phyloP scores from a whole-genome alignment of 2,329 filamentous ascomycete species.

The Zarea fungicola region DNA sequence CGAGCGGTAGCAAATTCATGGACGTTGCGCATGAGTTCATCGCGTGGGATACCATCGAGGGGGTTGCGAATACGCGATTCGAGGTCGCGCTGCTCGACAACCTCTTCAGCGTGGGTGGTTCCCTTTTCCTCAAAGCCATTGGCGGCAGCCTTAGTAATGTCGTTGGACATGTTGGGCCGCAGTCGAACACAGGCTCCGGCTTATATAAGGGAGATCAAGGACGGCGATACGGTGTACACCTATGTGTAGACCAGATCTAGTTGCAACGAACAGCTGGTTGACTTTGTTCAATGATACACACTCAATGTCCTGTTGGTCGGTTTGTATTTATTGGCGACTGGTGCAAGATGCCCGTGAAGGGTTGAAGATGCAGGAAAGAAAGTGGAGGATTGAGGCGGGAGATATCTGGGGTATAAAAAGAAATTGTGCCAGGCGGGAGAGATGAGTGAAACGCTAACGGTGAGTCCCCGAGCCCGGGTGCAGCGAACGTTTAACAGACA shows the following conservation, averaged over 20 bases:
- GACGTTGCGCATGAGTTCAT: conserved; percentile 49
- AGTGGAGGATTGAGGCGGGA: background rate
- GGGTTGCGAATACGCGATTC: conserved; percentile 23
- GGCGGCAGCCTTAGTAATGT: conserved; percentile 7
- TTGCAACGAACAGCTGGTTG: too few species aligned
- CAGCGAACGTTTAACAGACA: too few species aligned
- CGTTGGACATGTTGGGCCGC: conserved; percentile 4
- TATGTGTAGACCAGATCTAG: too few species aligned
- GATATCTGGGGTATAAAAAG: conserved; percentile 4
- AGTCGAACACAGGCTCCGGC: background rate
- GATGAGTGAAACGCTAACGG: background rate
- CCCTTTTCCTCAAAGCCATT: conserved; percentile 8
- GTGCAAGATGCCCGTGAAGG: background rate
- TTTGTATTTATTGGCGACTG: too few species aligned
- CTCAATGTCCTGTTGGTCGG: too few species aligned
- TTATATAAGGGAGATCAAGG: background rate
- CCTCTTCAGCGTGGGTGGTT: conserved; percentile 6
- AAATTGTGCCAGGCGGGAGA: background rate
- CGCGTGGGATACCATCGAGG: conserved; percentile 47
- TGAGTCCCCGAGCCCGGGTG: too few species aligned
- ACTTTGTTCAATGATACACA: too few species aligned
- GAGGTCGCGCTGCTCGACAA: background rate
- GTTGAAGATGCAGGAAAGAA: background rate
- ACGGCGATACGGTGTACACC: too few species aligned
- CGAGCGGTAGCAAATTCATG: conserved; percentile 57